These are phyloP conservation scores for Saccharomycopsis oosterbeekiorum DNA, from an alignment of 805 yeast species.

Conservation along the genomic window DNA sequence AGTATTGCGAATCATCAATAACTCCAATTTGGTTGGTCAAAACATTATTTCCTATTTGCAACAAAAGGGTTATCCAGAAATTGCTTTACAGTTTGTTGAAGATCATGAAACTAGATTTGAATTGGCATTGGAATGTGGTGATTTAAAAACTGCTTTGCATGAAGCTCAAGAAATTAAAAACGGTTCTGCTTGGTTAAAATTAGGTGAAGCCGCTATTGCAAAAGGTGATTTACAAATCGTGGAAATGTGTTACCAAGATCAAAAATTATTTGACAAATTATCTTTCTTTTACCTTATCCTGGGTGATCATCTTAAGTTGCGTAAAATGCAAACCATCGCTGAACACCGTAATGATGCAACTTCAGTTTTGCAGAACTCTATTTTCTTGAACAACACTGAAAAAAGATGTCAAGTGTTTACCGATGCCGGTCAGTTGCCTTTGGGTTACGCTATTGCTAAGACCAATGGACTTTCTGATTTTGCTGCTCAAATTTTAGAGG, in stretches of 20 bases:
- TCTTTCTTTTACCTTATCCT: slow-evolving; percentile 80
- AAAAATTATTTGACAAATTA: slow-evolving; percentile 76
- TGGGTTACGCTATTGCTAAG: slow-evolving; percentile 90
- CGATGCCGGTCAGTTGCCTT: slow-evolving; percentile 70
- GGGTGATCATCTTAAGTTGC: slow-evolving; percentile 68
- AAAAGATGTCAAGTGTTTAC: slow-evolving; percentile 66
- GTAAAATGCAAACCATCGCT: slow-evolving; percentile 83
- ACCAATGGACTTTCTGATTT: slow-evolving; percentile 69
- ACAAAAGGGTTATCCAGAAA: slow-evolving; percentile 92
- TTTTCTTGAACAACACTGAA: slow-evolving; percentile 65
- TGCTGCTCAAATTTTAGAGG: slow-evolving; percentile 62
- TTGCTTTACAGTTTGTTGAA: slow-evolving; percentile 93
- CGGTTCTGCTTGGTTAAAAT: slow-evolving; percentile 63
- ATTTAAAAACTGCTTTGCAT: slow-evolving; percentile 72
- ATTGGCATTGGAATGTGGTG: slow-evolving; percentile 88
- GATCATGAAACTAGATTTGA: slow-evolving; percentile 96
- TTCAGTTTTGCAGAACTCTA: slow-evolving; percentile 72
- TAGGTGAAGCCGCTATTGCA: slow-evolving; percentile 75
- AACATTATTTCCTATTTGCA: slow-evolving; percentile 91
- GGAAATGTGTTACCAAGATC: slow-evolving; percentile 82
- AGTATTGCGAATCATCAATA: slow-evolving; percentile 79
- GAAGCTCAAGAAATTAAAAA: slow-evolving; percentile 76
- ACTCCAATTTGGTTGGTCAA: slow-evolving; percentile 92
- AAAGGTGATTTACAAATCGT: slow-evolving; percentile 85
- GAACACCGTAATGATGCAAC: slow-evolving; percentile 76